These are phyloP conservation scores for Pythium apleroticum DNA, from an alignment of 352 stramenopile species.

Conservation along the genomic window DNA sequence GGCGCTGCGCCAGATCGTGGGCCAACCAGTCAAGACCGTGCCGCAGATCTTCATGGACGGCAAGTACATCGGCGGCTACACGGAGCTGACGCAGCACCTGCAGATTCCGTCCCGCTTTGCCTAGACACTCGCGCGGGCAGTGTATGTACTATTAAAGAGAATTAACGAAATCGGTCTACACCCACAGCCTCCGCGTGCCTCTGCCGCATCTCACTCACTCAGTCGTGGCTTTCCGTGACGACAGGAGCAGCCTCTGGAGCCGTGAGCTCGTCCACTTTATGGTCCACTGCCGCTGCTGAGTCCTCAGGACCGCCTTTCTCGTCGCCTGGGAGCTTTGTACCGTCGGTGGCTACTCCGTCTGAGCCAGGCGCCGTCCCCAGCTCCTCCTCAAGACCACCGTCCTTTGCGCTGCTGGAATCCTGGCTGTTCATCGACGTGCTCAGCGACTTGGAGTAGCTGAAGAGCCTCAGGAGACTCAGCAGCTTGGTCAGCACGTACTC, in stretches of 20 bases:
- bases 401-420: neutral
- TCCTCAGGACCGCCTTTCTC: neutral
- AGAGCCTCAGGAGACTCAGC: conserved; percentile 62
- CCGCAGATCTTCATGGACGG: conserved; percentile 80
- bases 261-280: conserved; percentile 23
- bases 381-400: neutral
- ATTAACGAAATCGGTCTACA: neutral
- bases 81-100: conserved; percentile 64
- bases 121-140: conserved; percentile 11
- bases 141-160: conserved; percentile 7
- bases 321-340: conserved; percentile 12
- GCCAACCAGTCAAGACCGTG: conserved; percentile 60
- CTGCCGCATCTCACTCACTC: neutral
- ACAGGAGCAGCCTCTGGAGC: conserved; percentile 9
- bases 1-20: conserved; percentile 59
- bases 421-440: conserved; percentile 13
- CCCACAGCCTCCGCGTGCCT: neutral
- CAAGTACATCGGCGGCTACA: conserved; percentile 80
- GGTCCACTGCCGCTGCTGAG: neutral
- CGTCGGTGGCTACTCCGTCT: neutral
- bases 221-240: neutral
- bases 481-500: conserved; percentile 75
- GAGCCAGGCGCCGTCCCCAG: neutral
- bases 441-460: conserved; percentile 69
- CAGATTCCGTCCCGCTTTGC: conserved; percentile 61